Evolutionary conservation across 2,329 filamentous ascomycete species (phyloP).

Genomic region (Fusarium sororula): DNA sequence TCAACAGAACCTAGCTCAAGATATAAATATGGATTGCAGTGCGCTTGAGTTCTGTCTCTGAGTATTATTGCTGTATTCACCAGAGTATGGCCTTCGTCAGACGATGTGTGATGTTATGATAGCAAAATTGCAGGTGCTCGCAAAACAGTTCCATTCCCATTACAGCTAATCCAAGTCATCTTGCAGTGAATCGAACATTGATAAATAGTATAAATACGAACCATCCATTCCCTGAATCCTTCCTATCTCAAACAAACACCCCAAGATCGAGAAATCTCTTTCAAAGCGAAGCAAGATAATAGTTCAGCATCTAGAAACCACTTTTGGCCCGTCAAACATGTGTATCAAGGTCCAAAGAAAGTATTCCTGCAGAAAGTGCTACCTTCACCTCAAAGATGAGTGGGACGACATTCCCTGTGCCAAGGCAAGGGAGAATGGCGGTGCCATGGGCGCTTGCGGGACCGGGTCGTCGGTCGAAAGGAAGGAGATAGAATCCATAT

Average conservation of each 20-base stretch:
- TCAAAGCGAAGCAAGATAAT: no score
- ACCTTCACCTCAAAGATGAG: not conserved
- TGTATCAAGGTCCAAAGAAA: not conserved
- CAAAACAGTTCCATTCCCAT: not conserved
- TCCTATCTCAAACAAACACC: no score
- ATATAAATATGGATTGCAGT: not conserved
- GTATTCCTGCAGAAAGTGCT: not conserved
- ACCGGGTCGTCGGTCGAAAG: not conserved
- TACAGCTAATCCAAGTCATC: not conserved
- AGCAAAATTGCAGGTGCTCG: not conserved
- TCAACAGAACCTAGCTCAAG: not conserved
- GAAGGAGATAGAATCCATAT: not conserved
- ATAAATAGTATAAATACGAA: not conserved
- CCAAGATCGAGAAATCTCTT: not conserved
- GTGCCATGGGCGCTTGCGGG: not conserved
- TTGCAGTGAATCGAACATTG: not conserved
- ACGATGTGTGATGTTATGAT: not conserved
- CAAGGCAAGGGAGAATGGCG: not conserved
- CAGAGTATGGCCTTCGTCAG: not conserved
- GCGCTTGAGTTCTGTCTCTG: not conserved
- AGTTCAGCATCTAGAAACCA: not conserved
- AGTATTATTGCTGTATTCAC: not conserved
- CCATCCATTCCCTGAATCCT: no score
- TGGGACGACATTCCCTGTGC: not conserved
- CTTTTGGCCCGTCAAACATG: fast-evolving